These are phyloP conservation scores for Penicillium sp. DNA, from an alignment of 2,329 filamentous ascomycete species.

Conservation along the genomic window DNA sequence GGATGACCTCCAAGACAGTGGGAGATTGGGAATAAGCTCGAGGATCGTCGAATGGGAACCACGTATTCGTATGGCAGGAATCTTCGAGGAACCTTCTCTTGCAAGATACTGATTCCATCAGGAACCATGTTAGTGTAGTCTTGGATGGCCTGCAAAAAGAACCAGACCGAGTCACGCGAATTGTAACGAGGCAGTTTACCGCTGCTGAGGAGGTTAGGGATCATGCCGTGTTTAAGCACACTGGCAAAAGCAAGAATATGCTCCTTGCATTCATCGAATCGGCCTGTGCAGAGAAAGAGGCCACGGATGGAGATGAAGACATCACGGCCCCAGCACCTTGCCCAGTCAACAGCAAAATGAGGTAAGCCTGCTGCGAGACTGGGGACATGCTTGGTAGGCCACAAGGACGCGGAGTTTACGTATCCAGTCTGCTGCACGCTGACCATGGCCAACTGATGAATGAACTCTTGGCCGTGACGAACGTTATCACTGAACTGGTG, in stretches of 20 bases:
- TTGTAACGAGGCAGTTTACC: constrained; percentile 89
- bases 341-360: constrained; percentile 91
- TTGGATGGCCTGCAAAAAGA: constrained; percentile 92
- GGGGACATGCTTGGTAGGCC: constrained; percentile 76
- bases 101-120: constrained; percentile 65
- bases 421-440: constrained; percentile 86
- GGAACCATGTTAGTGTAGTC: constrained; percentile 83
- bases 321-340: constrained; percentile 93
- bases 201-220: constrained; percentile 85
- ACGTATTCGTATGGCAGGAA: constrained; percentile 96
- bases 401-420: constrained; percentile 84
- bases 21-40: constrained; percentile 81
- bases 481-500: constrained; percentile 74
- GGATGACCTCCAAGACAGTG: constrained; percentile 81
- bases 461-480: constrained; percentile 75
- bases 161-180: constrained; percentile 94
- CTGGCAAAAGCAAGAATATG: constrained; percentile 94
- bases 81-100: constrained; percentile 71
- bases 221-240: constrained; percentile 96
- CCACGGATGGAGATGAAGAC: constrained; percentile 94
- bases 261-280: constrained; percentile 82
- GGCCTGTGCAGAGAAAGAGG: constrained; percentile 82
- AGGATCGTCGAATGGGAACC: constrained; percentile 75
- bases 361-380: constrained; percentile 87
- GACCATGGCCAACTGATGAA: constrained; percentile 83